Conservation (phyloP, 228 moss, liverwort and hornwort genomes). For the Sphagnum fallax region DNA sequence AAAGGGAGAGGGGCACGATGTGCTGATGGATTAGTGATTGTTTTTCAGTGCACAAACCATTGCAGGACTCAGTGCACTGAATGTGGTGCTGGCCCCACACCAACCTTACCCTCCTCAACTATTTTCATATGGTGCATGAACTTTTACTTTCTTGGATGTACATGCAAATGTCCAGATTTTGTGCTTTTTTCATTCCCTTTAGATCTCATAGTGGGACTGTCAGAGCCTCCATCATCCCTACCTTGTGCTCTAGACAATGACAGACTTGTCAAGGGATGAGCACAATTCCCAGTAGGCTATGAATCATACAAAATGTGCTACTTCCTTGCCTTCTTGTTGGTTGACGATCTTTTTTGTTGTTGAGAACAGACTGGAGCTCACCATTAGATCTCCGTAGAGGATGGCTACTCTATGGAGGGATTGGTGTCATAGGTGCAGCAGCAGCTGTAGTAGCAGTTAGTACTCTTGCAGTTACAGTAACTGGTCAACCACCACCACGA, state of each 20-base stretch:
- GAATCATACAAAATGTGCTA: too few relatives aligned
- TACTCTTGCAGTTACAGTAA: conserved; percentile 50
- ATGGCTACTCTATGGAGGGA: conserved; percentile 81
- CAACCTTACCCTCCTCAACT: conserved; percentile 71
- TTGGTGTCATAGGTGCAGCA: conserved; percentile 62
- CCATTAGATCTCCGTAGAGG: conserved; percentile 84
- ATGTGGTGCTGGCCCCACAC: conserved; percentile 50
- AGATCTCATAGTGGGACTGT: background rate
- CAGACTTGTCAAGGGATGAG: too few relatives aligned
- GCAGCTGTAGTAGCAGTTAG: conserved; percentile 64
- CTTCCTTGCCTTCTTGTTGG: too few relatives aligned
- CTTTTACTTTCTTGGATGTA: background rate
- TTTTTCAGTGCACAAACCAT: conserved; percentile 68
- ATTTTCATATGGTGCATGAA: conserved; percentile 57
- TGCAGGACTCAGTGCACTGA: conserved; percentile 69
- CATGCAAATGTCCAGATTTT: background rate
- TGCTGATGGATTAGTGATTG: background rate
- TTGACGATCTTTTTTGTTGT: too few relatives aligned
- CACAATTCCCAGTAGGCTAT: too few relatives aligned
- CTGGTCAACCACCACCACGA: conserved; percentile 67
- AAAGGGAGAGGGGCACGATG: too few relatives aligned
- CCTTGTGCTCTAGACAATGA: background rate
- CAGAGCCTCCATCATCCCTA: background rate
- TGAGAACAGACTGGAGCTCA: conserved; percentile 47
- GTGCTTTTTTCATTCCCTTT: background rate